These are phyloP conservation scores for Hypoxylon sp. DNA, from an alignment of 2,329 filamentous ascomycete genomes.

Conservation along the genomic window DNA sequence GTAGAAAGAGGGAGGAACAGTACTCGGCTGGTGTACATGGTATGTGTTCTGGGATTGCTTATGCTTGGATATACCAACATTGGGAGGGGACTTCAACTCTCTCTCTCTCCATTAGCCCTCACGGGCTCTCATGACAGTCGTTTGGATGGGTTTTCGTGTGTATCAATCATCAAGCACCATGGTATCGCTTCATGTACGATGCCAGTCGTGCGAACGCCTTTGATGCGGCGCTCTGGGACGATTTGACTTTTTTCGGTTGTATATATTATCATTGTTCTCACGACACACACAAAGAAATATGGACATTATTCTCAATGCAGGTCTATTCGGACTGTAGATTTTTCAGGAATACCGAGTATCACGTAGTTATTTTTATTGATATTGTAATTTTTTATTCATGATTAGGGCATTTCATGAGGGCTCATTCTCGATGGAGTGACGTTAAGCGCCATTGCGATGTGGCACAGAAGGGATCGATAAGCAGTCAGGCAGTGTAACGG, in stretches of 20 bases:
- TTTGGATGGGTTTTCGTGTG: slow-evolving; percentile 24
- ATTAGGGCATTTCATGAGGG: not conserved
- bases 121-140: slow-evolving; percentile 33
- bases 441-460: slow-evolving; percentile 4
- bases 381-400: not conserved
- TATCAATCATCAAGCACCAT: slow-evolving; percentile 17
- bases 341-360: not conserved
- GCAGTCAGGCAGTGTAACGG: slow-evolving; percentile 16
- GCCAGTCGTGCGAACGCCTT: slow-evolving; percentile 13
- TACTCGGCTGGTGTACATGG: slow-evolving; percentile 31
- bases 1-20: slow-evolving; percentile 14
- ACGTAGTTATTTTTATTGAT: not conserved
- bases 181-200: slow-evolving; percentile 10
- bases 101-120: slow-evolving; percentile 21
- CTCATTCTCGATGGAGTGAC: slow-evolving; percentile 11
- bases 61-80: slow-evolving; percentile 40
- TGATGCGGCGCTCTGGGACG: slow-evolving; percentile 31
- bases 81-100: slow-evolving; percentile 5
- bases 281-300: slow-evolving; percentile 21
- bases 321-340: not conserved
- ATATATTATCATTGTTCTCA: slow-evolving; percentile 39
- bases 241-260: slow-evolving; percentile 30
- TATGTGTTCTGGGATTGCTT: slow-evolving; percentile 23
- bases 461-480: slow-evolving; percentile 5
- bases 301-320: slow-evolving; percentile 19